Evolutionary conservation across 2,329 filamentous ascomycete genomes (phyloP).

Genomic region (Rhynchosporium secalis): DNA sequence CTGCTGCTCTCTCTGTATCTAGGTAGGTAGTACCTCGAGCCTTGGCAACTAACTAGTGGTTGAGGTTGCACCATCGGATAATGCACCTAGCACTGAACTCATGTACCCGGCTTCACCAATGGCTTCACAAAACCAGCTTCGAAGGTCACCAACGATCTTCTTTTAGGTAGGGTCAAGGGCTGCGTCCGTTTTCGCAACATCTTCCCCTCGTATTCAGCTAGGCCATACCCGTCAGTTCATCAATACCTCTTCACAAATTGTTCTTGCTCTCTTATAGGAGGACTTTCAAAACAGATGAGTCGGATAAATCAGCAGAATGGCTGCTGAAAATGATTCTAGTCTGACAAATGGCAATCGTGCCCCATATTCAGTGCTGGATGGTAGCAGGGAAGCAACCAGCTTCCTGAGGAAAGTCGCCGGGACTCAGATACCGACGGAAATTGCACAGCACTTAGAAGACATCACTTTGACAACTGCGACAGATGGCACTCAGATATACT

Average conservation of each 20-base stretch:
- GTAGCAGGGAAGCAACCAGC: constrained; percentile 30
- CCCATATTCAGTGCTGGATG: constrained; percentile 34
- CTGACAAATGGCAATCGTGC: constrained; percentile 15
- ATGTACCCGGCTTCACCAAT: constrained; percentile 5
- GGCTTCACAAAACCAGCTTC: not conserved
- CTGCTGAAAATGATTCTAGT: constrained; percentile 2
- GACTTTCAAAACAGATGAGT: constrained; percentile 2
- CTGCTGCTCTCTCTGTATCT: not conserved
- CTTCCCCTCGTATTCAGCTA: constrained; percentile 6
- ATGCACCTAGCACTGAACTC: constrained; percentile 4
- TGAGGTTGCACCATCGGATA: constrained; percentile 2
- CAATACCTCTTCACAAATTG: not conserved
- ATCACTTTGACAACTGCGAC: constrained; percentile 33
- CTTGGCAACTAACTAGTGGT: not conserved
- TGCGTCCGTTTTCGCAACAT: not conserved
- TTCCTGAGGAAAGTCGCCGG: constrained; percentile 23
- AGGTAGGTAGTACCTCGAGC: too few species aligned
- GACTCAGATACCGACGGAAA: constrained; percentile 30
- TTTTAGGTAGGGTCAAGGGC: not conserved
- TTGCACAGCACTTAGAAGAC: constrained; percentile 30
- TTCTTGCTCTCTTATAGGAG: not conserved
- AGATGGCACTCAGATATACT: constrained; percentile 42
- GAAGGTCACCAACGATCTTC: not conserved
- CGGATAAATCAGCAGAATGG: constrained; percentile 8
- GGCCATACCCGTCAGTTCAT: constrained; percentile 10